Evolutionary conservation across 768 basidiomycete genomes (phyloP).

Genomic region (Chalciporus piperatus): DNA sequence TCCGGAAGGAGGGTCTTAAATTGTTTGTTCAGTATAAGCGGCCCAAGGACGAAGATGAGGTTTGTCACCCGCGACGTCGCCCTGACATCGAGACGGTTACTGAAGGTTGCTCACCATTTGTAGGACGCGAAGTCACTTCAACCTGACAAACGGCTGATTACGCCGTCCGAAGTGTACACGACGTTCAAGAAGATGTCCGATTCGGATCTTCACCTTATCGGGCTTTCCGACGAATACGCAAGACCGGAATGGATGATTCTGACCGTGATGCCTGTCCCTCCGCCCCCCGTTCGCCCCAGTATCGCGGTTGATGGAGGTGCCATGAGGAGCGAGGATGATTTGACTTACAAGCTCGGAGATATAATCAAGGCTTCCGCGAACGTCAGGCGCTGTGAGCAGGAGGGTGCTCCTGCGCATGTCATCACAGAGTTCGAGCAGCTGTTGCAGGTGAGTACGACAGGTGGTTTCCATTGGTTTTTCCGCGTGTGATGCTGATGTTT

Average conservation of each 20-base stretch:
- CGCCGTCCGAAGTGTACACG: conserved; percentile 86
- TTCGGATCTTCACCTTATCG: conserved; percentile 82
- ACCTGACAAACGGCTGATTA: conserved; percentile 79
- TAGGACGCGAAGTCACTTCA: conserved; percentile 80
- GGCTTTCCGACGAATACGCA: conserved; percentile 93
- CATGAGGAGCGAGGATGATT: conserved; percentile 95
- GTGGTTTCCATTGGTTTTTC: neutral
- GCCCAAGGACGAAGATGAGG: conserved; percentile 93
- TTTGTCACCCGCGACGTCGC: conserved; percentile 38
- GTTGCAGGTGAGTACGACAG: conserved; percentile 65
- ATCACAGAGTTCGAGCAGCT: conserved; percentile 95
- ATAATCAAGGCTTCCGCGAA: conserved; percentile 95
- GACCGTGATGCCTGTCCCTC: conserved; percentile 95
- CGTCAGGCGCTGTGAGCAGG: conserved; percentile 89
- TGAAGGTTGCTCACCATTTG: conserved; percentile 11
- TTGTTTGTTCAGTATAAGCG: conserved; percentile 94
- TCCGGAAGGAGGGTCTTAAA: conserved; percentile 94
- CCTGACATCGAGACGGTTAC: neutral
- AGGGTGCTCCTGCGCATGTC: conserved; percentile 95
- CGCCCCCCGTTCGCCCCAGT: conserved; percentile 96
- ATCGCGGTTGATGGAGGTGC: conserved; percentile 96
- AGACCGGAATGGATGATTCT: conserved; percentile 99
- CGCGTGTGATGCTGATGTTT: neutral
- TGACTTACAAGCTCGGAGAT: conserved; percentile 97
- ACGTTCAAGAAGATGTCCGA: conserved; percentile 96